Evolutionary conservation across 2,329 filamentous ascomycete species (phyloP), one percentile per base, ranked within the genome.

Genomic region (Trichoderma breve): DNA sequence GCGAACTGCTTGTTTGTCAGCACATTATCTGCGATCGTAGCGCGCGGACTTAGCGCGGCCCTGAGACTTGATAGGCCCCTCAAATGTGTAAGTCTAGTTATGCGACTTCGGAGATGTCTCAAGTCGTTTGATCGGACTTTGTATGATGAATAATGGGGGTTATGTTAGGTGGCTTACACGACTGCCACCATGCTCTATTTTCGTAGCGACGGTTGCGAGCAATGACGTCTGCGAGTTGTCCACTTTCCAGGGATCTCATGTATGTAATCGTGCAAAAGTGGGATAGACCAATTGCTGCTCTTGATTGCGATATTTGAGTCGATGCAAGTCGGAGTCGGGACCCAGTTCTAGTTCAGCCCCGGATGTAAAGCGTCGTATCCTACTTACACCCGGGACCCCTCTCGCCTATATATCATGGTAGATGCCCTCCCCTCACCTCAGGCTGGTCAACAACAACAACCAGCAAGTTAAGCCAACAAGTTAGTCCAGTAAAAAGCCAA

Each of bases 401-500:
- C 55, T 47, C 55, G 43, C 6, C 5, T 47, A 61, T 69, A 69
- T 69, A 60, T 47, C n/a, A 6, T 6, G 21, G 24, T 18, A n/a
- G 53, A 60, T 34, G 55, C 26, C 14, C 57, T 18, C 53, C 36
- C 58, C 67, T 68, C 14, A 18, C 12, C 53, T 30, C 47, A 11
- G 6, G 3, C 2, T 6, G n/a, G 4, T 3, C 14, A 43, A 43
- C 39, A 43, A 36, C 34, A 15, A 32, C n/a, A 24, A 12, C 26
- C 30, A 14, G 6, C 14, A 36, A 15, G 12, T 36, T 14, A 36
- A 3, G 1, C 28, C 36, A 34, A 3, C 21, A 30, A 51, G 30
- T 34, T 9, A 2, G 4, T 12, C 28, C 47, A 14, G 3, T 11
- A 21, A 15, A 43, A 18, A 51, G 14, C 6, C 15, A 82, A 74